Base-by-base conservation (phyloP, 768 basidiomycete genomes). In the Russula ochroleuca region DNA sequence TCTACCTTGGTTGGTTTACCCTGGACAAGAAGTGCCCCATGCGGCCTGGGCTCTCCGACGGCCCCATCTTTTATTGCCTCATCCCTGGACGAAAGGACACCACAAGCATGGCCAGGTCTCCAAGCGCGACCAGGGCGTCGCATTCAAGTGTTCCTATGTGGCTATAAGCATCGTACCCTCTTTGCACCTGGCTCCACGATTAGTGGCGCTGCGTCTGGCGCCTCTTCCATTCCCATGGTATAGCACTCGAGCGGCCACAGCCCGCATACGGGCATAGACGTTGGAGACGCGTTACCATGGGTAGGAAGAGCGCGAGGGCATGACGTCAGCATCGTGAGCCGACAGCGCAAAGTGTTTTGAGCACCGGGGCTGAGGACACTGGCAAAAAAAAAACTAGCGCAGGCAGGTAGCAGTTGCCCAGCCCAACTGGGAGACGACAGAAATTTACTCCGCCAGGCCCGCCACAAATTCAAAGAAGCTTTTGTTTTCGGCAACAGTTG, bases 181-280 rank as follows among this genome's bases (percentile, higher is more conserved):
- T 40, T 50, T 55, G 33, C 48, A 21, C 17, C 38, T 47, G 54
- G 58, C 54, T 45, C 38, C 19, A 48, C 65, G 48, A 31, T 33
- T 38, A 40, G 40, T 50, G 43, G 54, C 51, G 64, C 56, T n/a
- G 57, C 48, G 59, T 67, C 58, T 68, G 67, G 73, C 72, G 72
- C 69, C 70, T 75, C 78, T 79, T 79, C 78, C 78, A 79, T 78
- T 78, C 78, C 74, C 78, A 79, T 79, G 78, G 78, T 79, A 79
- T 73, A 76, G 54, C 75, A 74, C 70, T 72, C 70, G 41, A 69
- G 67, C 62, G 40, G 15, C 50, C 45, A 49, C 54, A 23, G 25
- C 58, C 61, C 55, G 50, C 43, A 56, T 59, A 57, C 58, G 50
- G 56, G 38, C 62, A 31, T 21, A 35, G 65, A 41, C 52, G 31